Conservation (phyloP, 2,329 filamentous ascomycete species). For the Lecanoromycetidae sp. region DNA sequence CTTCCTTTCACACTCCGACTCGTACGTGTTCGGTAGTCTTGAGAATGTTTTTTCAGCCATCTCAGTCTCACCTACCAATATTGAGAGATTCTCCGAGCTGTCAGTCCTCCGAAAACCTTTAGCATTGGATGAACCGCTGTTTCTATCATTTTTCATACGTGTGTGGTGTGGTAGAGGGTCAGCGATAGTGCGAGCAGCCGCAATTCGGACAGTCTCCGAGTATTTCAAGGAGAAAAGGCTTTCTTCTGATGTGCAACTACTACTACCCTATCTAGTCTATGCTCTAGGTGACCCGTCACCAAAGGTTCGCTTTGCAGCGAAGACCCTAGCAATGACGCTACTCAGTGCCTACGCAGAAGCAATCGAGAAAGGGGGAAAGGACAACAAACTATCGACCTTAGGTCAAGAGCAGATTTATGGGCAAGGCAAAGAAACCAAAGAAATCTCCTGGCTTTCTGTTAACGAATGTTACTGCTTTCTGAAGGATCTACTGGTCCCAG, state of each 20-base stretch:
- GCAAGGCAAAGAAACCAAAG: conserved; percentile 34
- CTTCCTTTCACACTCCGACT: conserved; percentile 42
- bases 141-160: conserved; percentile 62
- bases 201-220: conserved; percentile 52
- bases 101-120: conserved; percentile 43
- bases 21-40: conserved; percentile 46
- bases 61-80: conserved; percentile 34
- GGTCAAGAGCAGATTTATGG: conserved; percentile 56
- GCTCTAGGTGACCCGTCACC: conserved; percentile 65
- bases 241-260: conserved; percentile 56
- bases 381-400: conserved; percentile 37
- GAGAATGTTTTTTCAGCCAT: conserved; percentile 47
- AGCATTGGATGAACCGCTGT: conserved; percentile 51
- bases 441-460: conserved; percentile 45
- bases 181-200: conserved; percentile 53
- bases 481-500: conserved; percentile 55
- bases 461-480: conserved; percentile 51
- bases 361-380: conserved; percentile 31
- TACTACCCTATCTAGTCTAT: conserved; percentile 70
- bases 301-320: conserved; percentile 63
- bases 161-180: conserved; percentile 64
- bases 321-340: conserved; percentile 51
- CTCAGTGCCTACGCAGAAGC: conserved; percentile 37
- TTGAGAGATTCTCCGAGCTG: conserved; percentile 38
- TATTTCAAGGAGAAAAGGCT: conserved; percentile 42